phyloP scores from a whole-genome alignment of 495 filamentous ascomycete genomes.

The Penicillium subrubescens region DNA sequence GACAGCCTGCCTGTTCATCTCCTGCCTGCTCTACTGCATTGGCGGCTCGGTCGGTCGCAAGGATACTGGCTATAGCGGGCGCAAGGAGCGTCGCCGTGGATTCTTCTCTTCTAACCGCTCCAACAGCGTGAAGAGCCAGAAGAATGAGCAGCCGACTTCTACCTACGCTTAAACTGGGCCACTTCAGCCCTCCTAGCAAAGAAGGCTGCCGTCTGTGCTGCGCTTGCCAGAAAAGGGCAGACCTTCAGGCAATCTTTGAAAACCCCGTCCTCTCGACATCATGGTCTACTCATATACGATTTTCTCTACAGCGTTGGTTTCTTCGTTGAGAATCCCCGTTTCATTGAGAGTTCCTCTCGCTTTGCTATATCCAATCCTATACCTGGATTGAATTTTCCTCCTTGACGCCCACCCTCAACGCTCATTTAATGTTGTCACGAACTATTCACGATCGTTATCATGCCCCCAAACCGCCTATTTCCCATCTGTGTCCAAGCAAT shows the following conservation, averaged over 20 bases:
- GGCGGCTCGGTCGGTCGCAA: conserved; percentile 41
- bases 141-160: conserved; percentile 29
- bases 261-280: conserved; percentile 6
- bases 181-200: not conserved
- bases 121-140: conserved; percentile 39
- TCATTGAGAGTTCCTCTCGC: conserved; percentile 10
- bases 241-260: not conserved
- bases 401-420: conserved; percentile 12
- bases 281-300: conserved; percentile 10
- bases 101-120: conserved; percentile 46
- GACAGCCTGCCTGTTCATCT: conserved; percentile 67
- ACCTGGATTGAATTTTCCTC: not conserved
- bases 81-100: conserved; percentile 43
- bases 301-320: conserved; percentile 10
- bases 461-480: not conserved
- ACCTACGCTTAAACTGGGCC: conserved; percentile 28
- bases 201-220: not conserved
- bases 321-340: conserved; percentile 10
- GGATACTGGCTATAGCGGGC: conserved; percentile 45
- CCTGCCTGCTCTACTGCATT: conserved; percentile 70
- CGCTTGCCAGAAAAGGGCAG: not conserved
- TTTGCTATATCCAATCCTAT: conserved; percentile 11
- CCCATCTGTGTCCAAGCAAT: not conserved
- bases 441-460: conserved; percentile 30
- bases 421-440: conserved; percentile 32